Evolutionary conservation across 352 stramenopile species (phyloP), one percentile per base, ranked within the genome.

Genomic region (Aphanomyces invadans): DNA sequence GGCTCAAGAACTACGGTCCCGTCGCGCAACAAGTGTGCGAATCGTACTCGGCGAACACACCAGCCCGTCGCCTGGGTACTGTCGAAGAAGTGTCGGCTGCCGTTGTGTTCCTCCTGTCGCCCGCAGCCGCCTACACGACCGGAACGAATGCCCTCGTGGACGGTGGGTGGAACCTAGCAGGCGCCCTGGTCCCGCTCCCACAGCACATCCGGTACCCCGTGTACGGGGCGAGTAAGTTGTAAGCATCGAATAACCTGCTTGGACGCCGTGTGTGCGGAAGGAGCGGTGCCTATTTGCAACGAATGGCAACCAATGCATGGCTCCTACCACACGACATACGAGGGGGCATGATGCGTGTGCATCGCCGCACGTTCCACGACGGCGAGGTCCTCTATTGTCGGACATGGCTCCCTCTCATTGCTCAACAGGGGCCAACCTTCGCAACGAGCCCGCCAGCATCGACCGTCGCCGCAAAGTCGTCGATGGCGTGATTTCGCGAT

Each of bases 91-190:
- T 97, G 31, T 83, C 83, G 33, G 86, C 81, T 19, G 80, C 81
- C 21, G 89, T 96, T 15, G 71, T 92, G 23, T 97, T 94, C 78
- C 85, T 97, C 64, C 74, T 97, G 45, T 90, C 81, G 23, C 89
- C 94, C 51, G 90, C 87, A 1, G 81, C 89, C 2, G 78, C 79
- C 12, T 98, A 97, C 73, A 85, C 97, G 19, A 98, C 92, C 5
- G 93, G 92, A 29, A 82, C 79, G 53, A 92, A 87, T 3, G 75
- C 97, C 57, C 77, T 85, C 66, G 87, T 98, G 15, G 90, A 97
- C 74, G 91, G 93, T 51, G 93, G 88, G 36, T 86, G 75, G 74
- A 75, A 84, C 54, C 68, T 90, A 1, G 52, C 87, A 25, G 74
- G 76, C 7, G 75, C 83, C 45, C 67, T 89, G 71, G 49, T 97